Conservation (phyloP, 345 rosid species). For the Eucalyptus polyanthemos region DNA sequence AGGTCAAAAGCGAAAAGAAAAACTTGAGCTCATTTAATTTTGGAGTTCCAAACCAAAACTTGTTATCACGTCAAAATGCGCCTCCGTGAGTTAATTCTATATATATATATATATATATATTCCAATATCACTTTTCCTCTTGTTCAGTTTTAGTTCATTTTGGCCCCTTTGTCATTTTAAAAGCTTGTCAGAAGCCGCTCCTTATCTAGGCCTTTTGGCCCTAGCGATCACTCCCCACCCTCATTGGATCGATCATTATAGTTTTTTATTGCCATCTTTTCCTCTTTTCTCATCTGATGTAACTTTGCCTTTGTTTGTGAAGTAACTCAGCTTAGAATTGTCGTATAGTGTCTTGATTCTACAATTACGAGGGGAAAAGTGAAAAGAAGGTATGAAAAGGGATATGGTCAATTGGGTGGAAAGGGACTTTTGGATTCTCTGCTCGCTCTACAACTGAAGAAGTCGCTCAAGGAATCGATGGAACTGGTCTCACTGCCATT, state of each 20-base stretch:
- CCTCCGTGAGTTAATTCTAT: too few species aligned
- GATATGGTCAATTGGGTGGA: slow-evolving; percentile 14
- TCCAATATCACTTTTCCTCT: neutral
- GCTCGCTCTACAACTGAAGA: slow-evolving; percentile 20
- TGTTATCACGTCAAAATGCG: too few species aligned
- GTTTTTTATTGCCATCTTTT: neutral
- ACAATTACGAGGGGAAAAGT: neutral
- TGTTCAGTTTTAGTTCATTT: neutral
- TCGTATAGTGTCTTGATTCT: neutral
- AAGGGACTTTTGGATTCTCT: slow-evolving; percentile 23
- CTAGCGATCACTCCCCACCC: too few species aligned
- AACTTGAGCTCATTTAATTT: too few species aligned
- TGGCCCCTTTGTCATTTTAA: too few species aligned
- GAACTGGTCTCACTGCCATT: slow-evolving; percentile 30
- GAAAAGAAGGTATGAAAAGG: neutral
- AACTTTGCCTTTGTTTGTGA: neutral
- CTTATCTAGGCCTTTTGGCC: too few species aligned
- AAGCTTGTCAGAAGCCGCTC: rapidly evolving
- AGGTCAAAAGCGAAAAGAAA: too few species aligned
- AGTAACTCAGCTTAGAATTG: neutral
- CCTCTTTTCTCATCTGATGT: neutral
- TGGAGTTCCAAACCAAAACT: too few species aligned
- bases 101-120: too few species aligned
- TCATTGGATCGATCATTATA: too few species aligned
- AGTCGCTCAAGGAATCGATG: slow-evolving; percentile 33